Evolutionary conservation across 306 rosid species (phyloP), one percentile per base, ranked within the genome.

Genomic region (Fragaria ananassa): DNA sequence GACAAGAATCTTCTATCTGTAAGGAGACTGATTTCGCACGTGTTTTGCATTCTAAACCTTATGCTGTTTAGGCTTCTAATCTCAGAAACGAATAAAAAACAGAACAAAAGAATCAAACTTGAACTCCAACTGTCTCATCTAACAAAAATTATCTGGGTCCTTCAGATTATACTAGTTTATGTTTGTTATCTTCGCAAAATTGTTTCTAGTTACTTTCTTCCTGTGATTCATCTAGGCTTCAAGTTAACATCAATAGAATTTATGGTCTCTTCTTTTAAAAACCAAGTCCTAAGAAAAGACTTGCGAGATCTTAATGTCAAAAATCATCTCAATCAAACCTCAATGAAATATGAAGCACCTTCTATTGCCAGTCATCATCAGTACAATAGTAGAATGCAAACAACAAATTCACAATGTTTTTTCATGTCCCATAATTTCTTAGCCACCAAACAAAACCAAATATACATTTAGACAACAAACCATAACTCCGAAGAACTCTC

Each of bases 391-490:
- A 37, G 41, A 37, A 37, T 56, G 4, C 13, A 56, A 8, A 21
- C 29, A 10, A 56, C 14, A 21, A 51, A 17, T 51, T 51, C 19
- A 51, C 61, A 21, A n/a, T 29, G 61, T n/a, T 9, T 54, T 54
- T 2, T 8, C 9, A 8, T 54, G 60, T n/a, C 8, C 61, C 61
- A n/a, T n/a, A 54, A 21, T 54, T 54, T 54, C 61, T 54, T 54
- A 54, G 11, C 29, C 61, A 54, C 61, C 61, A 54, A 54, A 54
- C 61, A 54, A 54, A n/a, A n/a, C 61, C 61, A 54, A n/a, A 54
- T 54, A n/a, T 29, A 54, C 27, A 54, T 23, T n/a, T 2, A 54
- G 8, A 54, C 27, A 9, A 54, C 29, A 54, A 8, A n/a, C 61
- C 27, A 54, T 12, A 54, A 54, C 12, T n/a, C 61, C 12, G 29